Base-by-base conservation (phyloP, 805 yeast species). In the Grigorovia humatica region DNA sequence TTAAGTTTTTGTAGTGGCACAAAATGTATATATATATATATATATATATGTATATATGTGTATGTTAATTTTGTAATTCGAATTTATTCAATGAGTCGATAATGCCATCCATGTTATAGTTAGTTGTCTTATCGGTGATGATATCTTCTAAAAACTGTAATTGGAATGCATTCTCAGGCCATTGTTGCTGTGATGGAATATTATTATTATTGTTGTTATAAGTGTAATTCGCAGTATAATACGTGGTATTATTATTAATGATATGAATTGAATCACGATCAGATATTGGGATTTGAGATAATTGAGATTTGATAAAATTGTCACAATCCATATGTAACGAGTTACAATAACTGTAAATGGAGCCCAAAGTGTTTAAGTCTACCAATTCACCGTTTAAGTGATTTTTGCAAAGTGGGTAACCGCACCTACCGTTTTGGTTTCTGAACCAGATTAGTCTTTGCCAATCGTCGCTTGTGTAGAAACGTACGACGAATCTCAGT, bases 311-410 rank as follows among this genome's bases (percentile, higher is more conserved):
- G 66, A 78, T 87, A 63, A 89, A 88, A 56, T 79, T 77, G 8
- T 91, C 80, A 47, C 91, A 82, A 66, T 88, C 95, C 64, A 80
- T 86, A 65, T 91, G 96, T 43, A 76, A 76, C 57, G 82, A 81
- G 55, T 83, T 78, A 68, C 97, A 90, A 64, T 74, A 91, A 47
- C 47, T 30, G 11, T 42, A 13, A 13, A 45, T 20, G 12, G 46
- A 40, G 11, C 51, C 51, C 20, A 51, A 59, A 35, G 12, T 32
- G 20, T 17, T 23, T 65, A 42, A 50, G 52, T 60, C 70, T 9
- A 56, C 53, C 30, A 51, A 66, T 50, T 30, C 41, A 1, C 41
- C 35, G 18, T 48, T 48, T 6, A 52, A 15, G 19, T 18, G 23
- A 11, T 52, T 67, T n/a, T 67, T 64, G 61, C 97, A 91, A 23